Conservation (phyloP, 345 rosid genomes). For the Barbarea vulgaris region DNA sequence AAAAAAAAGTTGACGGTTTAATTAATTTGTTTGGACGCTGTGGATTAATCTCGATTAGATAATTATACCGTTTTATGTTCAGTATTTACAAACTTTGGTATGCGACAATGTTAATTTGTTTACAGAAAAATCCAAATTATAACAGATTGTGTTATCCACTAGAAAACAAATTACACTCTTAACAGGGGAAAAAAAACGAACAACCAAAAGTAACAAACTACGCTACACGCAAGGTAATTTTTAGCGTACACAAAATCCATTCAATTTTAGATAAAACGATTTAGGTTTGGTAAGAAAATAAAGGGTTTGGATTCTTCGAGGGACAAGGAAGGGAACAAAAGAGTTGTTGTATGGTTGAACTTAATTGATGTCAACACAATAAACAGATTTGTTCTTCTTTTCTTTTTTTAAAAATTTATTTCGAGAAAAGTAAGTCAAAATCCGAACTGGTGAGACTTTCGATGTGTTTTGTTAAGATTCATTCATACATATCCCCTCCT, state of each 20-base stretch:
- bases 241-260: not conserved
- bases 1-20: not conserved
- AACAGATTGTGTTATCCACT: not conserved
- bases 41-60: not conserved
- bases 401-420: not conserved
- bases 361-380: constrained; percentile 37
- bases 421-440: constrained; percentile 31
- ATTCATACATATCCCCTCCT: constrained; percentile 24
- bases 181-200: not conserved
- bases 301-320: constrained; percentile 4
- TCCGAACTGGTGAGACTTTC: constrained; percentile 30
- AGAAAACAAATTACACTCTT: not conserved
- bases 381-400: not conserved
- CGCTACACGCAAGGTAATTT: not conserved
- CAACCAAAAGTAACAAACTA: too few relatives aligned
- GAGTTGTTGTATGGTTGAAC: constrained; percentile 41
- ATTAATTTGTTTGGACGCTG: not conserved
- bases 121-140: not conserved
- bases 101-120: not conserved
- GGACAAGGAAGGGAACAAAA: constrained; percentile 26
- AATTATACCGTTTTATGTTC: not conserved
- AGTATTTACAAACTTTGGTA: not conserved
- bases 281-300: constrained; percentile 17
- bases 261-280: not conserved
- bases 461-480: constrained; percentile 14